Evolutionary conservation across 2,329 filamentous ascomycete species (phyloP).

Genomic region (Trichothecium roseum): DNA sequence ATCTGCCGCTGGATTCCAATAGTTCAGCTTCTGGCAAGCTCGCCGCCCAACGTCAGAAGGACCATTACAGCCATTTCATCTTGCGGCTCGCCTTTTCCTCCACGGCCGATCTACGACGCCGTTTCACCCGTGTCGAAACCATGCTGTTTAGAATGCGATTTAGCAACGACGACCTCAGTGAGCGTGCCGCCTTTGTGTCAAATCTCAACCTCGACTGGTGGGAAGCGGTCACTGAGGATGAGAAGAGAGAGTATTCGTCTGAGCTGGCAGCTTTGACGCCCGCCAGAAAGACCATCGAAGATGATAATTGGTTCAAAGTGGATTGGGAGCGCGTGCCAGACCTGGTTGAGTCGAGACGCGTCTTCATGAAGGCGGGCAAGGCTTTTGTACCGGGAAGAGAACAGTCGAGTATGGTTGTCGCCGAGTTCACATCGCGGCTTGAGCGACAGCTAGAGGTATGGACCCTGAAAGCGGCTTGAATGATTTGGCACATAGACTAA

Average conservation of each 20-base stretch:
- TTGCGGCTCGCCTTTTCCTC: constrained; percentile 84
- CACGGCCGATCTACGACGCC: constrained; percentile 79
- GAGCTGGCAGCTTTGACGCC: constrained; percentile 45
- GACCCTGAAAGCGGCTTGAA: neutral
- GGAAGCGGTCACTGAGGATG: constrained; percentile 70
- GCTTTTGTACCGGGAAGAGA: constrained; percentile 85
- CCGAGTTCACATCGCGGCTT: constrained; percentile 71
- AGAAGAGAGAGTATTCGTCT: constrained; percentile 54
- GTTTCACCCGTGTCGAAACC: constrained; percentile 79
- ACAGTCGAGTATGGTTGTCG: constrained; percentile 79
- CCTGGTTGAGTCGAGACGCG: constrained; percentile 67
- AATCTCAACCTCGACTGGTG: constrained; percentile 80
- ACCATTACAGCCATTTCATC: constrained; percentile 98
- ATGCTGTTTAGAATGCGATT: constrained; percentile 82
- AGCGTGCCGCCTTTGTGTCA: constrained; percentile 67
- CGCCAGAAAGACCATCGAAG: constrained; percentile 41
- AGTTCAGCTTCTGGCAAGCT: constrained; percentile 51
- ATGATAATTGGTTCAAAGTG: constrained; percentile 90
- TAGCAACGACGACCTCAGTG: constrained; percentile 61
- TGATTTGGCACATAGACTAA: no score
- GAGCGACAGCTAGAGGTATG: constrained; percentile 74
- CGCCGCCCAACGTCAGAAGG: constrained; percentile 71
- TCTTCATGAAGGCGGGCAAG: constrained; percentile 70
- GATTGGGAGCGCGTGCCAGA: constrained; percentile 93
- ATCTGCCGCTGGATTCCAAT: constrained; percentile 70